Evolutionary conservation across 176 grass and related monocot genomes (phyloP).

Genomic region (Pontederia paniculata): DNA sequence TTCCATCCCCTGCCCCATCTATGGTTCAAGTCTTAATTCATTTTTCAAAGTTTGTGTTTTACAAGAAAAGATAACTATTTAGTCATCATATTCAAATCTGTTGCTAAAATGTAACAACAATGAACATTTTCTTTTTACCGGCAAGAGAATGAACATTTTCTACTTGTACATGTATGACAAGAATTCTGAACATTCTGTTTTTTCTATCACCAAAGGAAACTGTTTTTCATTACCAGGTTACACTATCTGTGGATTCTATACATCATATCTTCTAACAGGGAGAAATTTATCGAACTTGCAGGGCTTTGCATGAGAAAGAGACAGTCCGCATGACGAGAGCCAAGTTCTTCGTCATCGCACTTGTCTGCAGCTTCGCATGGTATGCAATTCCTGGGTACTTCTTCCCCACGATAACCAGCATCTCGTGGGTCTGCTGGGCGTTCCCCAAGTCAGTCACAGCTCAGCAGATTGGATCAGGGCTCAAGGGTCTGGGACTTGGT

Average conservation of each 20-base stretch:
- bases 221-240: too few species aligned
- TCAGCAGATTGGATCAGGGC: constrained; percentile 67
- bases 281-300: constrained; percentile 22
- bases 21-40: too few species aligned
- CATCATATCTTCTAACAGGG: neutral
- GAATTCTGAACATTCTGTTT: too few species aligned
- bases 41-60: too few species aligned
- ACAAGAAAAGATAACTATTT: too few species aligned
- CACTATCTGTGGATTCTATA: neutral
- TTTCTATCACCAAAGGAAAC: too few species aligned
- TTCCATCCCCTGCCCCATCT: too few species aligned
- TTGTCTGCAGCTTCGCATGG: constrained; percentile 60
- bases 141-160: too few species aligned
- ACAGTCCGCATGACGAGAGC: constrained; percentile 36
- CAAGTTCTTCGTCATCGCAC: constrained; percentile 78
- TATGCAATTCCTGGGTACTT: constrained; percentile 56
- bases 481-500: constrained; percentile 47
- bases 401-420: constrained; percentile 44
- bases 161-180: too few species aligned
- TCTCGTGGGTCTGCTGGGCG: constrained; percentile 81
- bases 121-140: too few species aligned
- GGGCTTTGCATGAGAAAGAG: constrained; percentile 78
- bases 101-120: too few species aligned
- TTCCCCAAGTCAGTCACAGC: constrained; percentile 67
- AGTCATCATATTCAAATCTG: too few species aligned